Base-by-base conservation (phyloP, 129 eudicot genomes). In the Centaurea solstitialis region DNA sequence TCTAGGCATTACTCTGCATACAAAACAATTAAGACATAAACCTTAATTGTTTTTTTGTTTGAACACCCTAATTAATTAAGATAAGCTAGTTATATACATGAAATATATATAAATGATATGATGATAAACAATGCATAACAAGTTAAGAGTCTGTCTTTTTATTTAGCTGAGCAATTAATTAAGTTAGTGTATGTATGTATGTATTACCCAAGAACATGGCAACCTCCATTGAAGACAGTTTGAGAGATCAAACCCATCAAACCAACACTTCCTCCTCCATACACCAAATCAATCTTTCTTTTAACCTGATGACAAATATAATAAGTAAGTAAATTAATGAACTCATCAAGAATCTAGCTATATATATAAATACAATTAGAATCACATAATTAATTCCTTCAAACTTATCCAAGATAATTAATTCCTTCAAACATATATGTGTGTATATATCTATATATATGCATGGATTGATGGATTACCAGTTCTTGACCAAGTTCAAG, bases 251-350 rank as follows among this genome's bases (percentile, higher is more conserved):
- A 76, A 15, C 97, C 97, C 97, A 91, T 89, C 73, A 91, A 81
- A 35, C 97, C 97, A 18, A 86, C 73, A 76, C 93, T 91, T 84
- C 92, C 97, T 79, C 97, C 97, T 77, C 97, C 97, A 89, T 91
- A 91, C 65, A 91, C 92, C 82, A 89, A 86, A 84, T 79, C 90
- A 81, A 87, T 87, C 76, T 91, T 86, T 82, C 88, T 80, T 6
- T 89, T 82, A 53, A 89, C 93, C 97, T 91, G 82, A 65, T 43
- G 8, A 76, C n/a, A 4, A 9, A 57, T 4, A 24, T 8, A 38
- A 69, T 8, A 76, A 35, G 28, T 3, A 53, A n/a, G 38, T 17
- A 38, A 66, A 50, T 40, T 15, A 9, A 38, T 75, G 23, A 17
- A 30, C 9, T 7, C 66, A 20, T 10, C 21, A 9, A 62, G 10